phyloP scores from a whole-genome alignment of 75 land plant genomes.

The Cunninghamia lanceolata region DNA sequence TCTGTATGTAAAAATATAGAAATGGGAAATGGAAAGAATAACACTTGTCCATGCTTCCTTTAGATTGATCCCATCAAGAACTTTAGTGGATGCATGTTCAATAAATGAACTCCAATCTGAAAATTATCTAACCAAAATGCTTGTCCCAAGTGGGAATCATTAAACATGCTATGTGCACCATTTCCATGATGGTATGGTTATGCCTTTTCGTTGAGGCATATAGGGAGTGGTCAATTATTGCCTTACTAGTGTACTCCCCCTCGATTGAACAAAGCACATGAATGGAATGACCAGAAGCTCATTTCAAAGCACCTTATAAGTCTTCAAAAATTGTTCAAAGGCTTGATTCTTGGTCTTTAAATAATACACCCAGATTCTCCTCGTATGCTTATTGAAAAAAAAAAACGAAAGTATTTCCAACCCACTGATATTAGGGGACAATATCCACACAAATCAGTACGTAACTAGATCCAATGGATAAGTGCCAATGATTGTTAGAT shows the following conservation, averaged over 20 bases:
- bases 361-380: not conserved
- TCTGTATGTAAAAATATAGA: constrained; percentile 16
- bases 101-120: not conserved
- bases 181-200: constrained; percentile 9
- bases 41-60: not conserved
- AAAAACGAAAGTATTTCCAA: not conserved
- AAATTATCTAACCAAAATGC: constrained; percentile 18
- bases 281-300: not conserved
- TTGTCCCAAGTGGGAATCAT: not conserved
- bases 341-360: constrained; percentile 7
- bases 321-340: constrained; percentile 1
- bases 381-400: constrained; percentile 4
- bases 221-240: not conserved
- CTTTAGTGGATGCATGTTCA: constrained; percentile 5
- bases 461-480: not conserved
- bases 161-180: constrained; percentile 12
- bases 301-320: not conserved
- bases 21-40: constrained; percentile 9
- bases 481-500: no score
- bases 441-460: not conserved
- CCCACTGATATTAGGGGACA: not conserved
- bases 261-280: not conserved
- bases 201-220: not conserved
- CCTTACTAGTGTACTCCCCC: not conserved
- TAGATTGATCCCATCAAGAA: constrained; percentile 11